Evolutionary conservation across 495 filamentous ascomycete species (phyloP), one percentile per base, ranked within the genome.

Genomic region (Hapsidospora chrysogenum): DNA sequence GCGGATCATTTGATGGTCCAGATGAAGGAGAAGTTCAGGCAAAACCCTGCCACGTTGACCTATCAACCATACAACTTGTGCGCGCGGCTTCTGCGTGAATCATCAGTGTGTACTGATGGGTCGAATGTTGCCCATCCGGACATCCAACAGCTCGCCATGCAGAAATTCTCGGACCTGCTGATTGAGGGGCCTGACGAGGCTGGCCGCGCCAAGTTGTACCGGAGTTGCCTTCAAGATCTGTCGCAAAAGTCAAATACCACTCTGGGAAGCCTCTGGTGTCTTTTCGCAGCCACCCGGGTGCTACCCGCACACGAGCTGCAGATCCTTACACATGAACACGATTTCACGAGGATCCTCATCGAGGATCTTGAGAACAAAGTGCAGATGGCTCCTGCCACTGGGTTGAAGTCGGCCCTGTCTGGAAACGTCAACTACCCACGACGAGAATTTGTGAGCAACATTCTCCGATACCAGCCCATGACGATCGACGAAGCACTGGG

Each of bases 221-320:
- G 51, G 19, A 52, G 54, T 31, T 66, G 58, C 38, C 41, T 72
- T 41, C 36, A 54, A 29, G 64, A 71, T 41, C 61, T 68, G 20
- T 54, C 57, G 15, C 42, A 43, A 13, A 56, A 52, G 25, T 51
- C 66, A n/a, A 35, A 46, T 15, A 59, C 54, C 13, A 49, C 58
- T 9, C 42, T 61, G 3, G 84, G 83, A 2, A 89, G 81, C 45
- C 70, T 85, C 10, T 79, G 76, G 42, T 74, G 73, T 4, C 54
- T 92, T 20, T 64, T 59, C 39, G 66, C 70, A 14, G 53, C 86
- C 14, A 44, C 78, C 3, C 60, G 68, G 17, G 35, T 41, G 10
- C 43, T 48, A 17, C 38, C 44, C 20, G 39, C 27, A 2, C 49
- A 42, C 4, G 53, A 60, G 18, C 38, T 71, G 4, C 50, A 51